Conservation (phyloP, 345 rosid species). For the Orychophragmus violaceus region DNA sequence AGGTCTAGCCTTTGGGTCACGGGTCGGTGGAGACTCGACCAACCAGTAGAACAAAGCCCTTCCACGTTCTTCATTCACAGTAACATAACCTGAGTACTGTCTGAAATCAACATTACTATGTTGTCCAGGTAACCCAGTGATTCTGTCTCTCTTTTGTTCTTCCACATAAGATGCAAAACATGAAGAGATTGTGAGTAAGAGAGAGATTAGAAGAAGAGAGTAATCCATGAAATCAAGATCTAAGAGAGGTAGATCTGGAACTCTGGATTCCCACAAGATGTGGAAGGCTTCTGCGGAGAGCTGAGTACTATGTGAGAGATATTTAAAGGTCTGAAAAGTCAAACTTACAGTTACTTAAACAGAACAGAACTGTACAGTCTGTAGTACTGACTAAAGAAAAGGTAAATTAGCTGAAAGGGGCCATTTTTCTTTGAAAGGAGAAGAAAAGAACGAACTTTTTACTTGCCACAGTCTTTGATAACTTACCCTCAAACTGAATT, state of each 20-base stretch:
- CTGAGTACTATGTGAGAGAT: not conserved
- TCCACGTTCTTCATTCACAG: slow-evolving; percentile 68
- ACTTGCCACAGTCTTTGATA: too few relatives aligned
- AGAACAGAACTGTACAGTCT: too few relatives aligned
- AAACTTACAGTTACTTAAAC: slow-evolving; percentile 26
- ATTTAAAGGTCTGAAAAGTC: slow-evolving; percentile 13
- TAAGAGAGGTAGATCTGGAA: slow-evolving; percentile 22
- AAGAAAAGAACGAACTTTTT: too few relatives aligned
- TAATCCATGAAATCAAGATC: slow-evolving; percentile 25
- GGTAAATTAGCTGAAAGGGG: not conserved
- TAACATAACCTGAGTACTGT: slow-evolving; percentile 84
- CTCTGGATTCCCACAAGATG: slow-evolving; percentile 15
- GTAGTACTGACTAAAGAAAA: not conserved
- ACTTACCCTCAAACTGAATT: too few relatives aligned
- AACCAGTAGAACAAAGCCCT: slow-evolving; percentile 92
- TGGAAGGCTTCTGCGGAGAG: slow-evolving; percentile 5
- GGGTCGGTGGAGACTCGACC: slow-evolving; percentile 62
- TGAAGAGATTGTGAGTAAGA: slow-evolving; percentile 24
- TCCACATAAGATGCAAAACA: slow-evolving; percentile 29
- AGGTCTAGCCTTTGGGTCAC: slow-evolving; percentile 63
- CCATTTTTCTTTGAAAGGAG: not conserved
- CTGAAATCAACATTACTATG: slow-evolving; percentile 57
- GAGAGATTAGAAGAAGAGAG: slow-evolving; percentile 13
- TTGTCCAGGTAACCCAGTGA: slow-evolving; percentile 74
- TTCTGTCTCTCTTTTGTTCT: slow-evolving; percentile 65